Evolutionary conservation across 208 protist genomes (phyloP).

Genomic region (Crithidia thermophila): DNA sequence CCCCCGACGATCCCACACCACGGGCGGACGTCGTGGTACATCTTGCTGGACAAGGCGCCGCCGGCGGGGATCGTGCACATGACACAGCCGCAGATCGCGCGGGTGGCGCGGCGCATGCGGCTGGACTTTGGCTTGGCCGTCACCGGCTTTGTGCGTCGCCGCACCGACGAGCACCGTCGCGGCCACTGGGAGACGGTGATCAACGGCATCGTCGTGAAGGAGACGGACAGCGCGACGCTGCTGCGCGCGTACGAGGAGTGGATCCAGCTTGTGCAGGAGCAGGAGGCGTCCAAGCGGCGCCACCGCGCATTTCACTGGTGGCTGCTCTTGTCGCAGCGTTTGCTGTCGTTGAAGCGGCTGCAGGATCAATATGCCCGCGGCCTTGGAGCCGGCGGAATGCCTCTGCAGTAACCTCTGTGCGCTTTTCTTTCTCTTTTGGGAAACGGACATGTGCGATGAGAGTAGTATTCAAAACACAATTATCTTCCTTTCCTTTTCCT

Average conservation of each 20-base stretch:
- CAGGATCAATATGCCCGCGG: slow-evolving; percentile 79
- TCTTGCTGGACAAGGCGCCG: slow-evolving; percentile 54
- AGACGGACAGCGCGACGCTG: slow-evolving; percentile 47
- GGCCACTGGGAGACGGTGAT: slow-evolving; percentile 80
- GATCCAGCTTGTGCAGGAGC: slow-evolving; percentile 76
- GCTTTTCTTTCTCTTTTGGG: not conserved
- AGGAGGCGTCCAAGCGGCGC: slow-evolving; percentile 75
- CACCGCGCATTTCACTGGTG: slow-evolving; percentile 88
- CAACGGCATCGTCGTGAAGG: slow-evolving; percentile 82
- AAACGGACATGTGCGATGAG: not conserved
- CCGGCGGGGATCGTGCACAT: slow-evolving; percentile 75
- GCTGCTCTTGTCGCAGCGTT: slow-evolving; percentile 72
- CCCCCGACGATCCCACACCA: slow-evolving; percentile 65
- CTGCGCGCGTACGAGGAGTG: slow-evolving; percentile 85
- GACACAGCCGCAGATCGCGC: slow-evolving; percentile 70
- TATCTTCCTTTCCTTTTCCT: not conserved
- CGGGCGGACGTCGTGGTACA: slow-evolving; percentile 85
- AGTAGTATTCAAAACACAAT: not conserved
- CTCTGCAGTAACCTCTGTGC: slow-evolving; percentile 19
- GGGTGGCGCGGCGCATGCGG: slow-evolving; percentile 83
- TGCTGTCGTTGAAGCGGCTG: slow-evolving; percentile 78
- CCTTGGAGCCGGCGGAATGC: slow-evolving; percentile 43
- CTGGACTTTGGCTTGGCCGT: slow-evolving; percentile 80
- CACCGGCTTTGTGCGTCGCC: slow-evolving; percentile 72
- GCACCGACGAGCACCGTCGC: slow-evolving; percentile 65